phyloP scores from a whole-genome alignment of 331 rosid species.

The Erythrophleum ivorense region DNA sequence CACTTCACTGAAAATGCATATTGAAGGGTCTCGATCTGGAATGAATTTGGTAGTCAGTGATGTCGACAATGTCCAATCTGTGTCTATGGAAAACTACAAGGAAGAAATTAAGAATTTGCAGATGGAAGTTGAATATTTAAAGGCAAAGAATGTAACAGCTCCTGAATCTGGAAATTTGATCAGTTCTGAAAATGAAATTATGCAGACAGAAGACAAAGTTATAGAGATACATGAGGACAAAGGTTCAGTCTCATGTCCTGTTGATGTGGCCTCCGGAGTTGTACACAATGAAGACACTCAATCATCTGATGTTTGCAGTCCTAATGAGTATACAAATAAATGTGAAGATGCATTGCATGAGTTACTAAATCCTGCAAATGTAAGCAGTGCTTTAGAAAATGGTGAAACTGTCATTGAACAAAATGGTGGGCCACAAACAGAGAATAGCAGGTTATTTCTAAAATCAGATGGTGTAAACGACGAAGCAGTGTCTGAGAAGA shows the following conservation, averaged over 20 bases:
- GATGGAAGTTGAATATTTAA: constrained; percentile 74
- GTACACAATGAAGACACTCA: constrained; percentile 51
- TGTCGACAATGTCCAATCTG: constrained; percentile 53
- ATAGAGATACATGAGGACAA: constrained; percentile 83
- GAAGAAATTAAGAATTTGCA: constrained; percentile 79
- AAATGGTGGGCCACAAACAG: constrained; percentile 50
- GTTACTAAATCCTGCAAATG: constrained; percentile 44
- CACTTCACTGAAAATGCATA: constrained; percentile 83
- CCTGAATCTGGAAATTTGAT: constrained; percentile 47
- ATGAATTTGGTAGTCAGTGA: constrained; percentile 51
- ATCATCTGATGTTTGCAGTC: constrained; percentile 45
- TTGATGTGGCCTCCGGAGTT: constrained; percentile 46
- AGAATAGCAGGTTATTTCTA: constrained; percentile 45
- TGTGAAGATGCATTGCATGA: constrained; percentile 54
- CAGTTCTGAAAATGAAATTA: constrained; percentile 49
- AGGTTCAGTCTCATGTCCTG: constrained; percentile 47
- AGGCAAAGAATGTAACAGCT: constrained; percentile 48
- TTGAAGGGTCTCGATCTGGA: constrained; percentile 69
- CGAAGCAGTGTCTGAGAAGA: constrained; percentile 63
- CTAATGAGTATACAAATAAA: constrained; percentile 47
- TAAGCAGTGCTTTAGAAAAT: constrained; percentile 43
- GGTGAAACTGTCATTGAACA: constrained; percentile 47
- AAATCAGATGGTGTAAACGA: constrained; percentile 51
- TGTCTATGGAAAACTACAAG: constrained; percentile 66
- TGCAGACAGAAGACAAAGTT: constrained; percentile 62